A percentile compares a stretch with the other conserved stretches of the same genome.
Conservation (phyloP, 2,329 filamentous ascomycete genomes). For the Exophiala spinifera region DNA sequence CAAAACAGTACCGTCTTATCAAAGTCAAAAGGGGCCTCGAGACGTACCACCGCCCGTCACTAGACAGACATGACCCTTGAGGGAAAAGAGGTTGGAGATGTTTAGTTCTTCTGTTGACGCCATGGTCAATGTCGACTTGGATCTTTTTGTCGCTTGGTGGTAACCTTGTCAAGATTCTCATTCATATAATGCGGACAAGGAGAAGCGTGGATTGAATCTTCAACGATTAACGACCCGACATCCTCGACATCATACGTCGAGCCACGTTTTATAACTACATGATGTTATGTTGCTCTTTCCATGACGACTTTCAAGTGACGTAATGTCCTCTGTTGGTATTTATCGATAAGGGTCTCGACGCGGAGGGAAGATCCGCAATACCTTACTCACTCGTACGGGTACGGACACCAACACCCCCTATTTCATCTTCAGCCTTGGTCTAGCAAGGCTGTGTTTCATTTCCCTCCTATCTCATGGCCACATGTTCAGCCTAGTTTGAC, state of each 20-base stretch:
- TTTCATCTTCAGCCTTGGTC: conserved; percentile 1
- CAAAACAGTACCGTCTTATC: too few relatives aligned
- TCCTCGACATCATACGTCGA: too few relatives aligned
- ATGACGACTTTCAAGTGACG: conserved; percentile 4
- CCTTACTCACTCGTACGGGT: too few relatives aligned
- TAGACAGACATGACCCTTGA: conserved; percentile 33
- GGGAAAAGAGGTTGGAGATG: conserved; percentile 31
- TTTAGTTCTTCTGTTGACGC: conserved; percentile 30
- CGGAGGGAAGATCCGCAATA: neutral
- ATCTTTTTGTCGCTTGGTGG: too few relatives aligned
- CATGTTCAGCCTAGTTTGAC: neutral
- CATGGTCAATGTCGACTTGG: conserved; percentile 21
- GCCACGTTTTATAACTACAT: too few relatives aligned
- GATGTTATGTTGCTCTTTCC: neutral
- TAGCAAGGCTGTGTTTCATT: neutral
- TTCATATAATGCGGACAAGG: too few relatives aligned
- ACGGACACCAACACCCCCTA: neutral
- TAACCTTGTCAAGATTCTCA: too few relatives aligned
- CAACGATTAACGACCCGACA: too few relatives aligned
- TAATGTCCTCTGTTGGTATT: neutral
- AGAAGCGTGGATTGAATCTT: too few relatives aligned
- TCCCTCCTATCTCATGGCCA: neutral
- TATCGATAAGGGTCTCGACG: neutral
- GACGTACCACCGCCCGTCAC: conserved; percentile 32
- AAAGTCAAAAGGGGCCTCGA: neutral